Percentiles rank a stretch among this genome's conserved stretches.
These are phyloP conservation scores for Citrus hindsii DNA, from an alignment of 345 rosid species.

Conservation along the genomic window DNA sequence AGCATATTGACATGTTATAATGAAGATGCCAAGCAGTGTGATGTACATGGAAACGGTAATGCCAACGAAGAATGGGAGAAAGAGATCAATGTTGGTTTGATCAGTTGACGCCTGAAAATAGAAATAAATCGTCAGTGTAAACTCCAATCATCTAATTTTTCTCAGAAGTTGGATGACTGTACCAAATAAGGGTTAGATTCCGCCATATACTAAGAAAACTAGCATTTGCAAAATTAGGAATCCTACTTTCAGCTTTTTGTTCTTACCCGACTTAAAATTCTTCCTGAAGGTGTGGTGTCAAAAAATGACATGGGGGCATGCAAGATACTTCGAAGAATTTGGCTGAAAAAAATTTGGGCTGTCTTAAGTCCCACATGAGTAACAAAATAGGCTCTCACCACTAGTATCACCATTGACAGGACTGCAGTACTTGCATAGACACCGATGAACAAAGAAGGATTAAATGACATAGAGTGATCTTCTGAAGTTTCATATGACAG, in stretches of 20 bases:
- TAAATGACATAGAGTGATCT: constrained; percentile 42
- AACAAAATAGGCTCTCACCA: constrained; percentile 47
- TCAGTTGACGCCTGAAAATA: constrained; percentile 77
- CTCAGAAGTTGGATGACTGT: neutral
- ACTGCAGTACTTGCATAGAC: constrained; percentile 60
- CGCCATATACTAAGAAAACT: neutral
- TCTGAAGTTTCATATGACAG: constrained; percentile 81
- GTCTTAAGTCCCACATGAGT: constrained; percentile 78
- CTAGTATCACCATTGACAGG: constrained; percentile 49
- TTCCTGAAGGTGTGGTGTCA: constrained; percentile 96
- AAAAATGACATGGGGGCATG: constrained; percentile 99
- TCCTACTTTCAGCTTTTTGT: neutral
- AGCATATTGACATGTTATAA: constrained; percentile 86
- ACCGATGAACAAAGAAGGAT: constrained; percentile 53
- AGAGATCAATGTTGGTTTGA: constrained; percentile 75
- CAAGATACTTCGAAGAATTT: constrained; percentile 77
- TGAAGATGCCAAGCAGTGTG: constrained; percentile 71
- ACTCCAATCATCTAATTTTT: neutral
- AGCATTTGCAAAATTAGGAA: neutral
- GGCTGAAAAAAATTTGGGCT: constrained; percentile 65
- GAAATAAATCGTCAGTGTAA: constrained; percentile 2
- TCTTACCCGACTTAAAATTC: constrained; percentile 87
- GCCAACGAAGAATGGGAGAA: constrained; percentile 62
- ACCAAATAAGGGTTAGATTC: neutral
- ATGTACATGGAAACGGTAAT: constrained; percentile 59